Conservation (phyloP, 2,329 filamentous ascomycete species). For the Aureobasidium subglaciale region DNA sequence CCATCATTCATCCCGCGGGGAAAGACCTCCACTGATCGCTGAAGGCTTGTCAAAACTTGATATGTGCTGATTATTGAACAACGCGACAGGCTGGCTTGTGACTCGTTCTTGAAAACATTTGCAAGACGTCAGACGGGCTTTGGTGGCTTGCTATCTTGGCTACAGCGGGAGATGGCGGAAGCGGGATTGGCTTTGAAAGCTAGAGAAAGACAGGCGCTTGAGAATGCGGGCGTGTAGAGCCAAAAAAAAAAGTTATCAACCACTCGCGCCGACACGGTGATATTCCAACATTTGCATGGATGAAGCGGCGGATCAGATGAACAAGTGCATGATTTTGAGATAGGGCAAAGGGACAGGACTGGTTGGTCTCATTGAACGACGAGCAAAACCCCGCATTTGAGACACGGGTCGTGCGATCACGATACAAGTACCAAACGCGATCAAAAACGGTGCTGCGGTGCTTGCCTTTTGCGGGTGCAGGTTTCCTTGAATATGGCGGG, state of each 20-base stretch:
- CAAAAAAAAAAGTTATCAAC: not conserved
- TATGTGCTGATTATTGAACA: slow-evolving; percentile 10
- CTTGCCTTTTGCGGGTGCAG: not conserved
- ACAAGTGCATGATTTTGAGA: not conserved
- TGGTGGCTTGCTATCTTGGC: slow-evolving; percentile 58
- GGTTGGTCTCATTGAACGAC: not conserved
- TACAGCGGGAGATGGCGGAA: slow-evolving; percentile 37
- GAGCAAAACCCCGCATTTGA: not conserved
- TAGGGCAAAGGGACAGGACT: not conserved
- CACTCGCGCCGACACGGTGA: not conserved
- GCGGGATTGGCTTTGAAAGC: slow-evolving; percentile 5
- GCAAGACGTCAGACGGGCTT: slow-evolving; percentile 65
- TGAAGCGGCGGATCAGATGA: not conserved
- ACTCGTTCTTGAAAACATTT: slow-evolving; percentile 64
- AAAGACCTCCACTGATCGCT: not conserved
- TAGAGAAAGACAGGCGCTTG: slow-evolving; percentile 6
- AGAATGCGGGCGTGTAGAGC: not conserved
- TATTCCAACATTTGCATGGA: not conserved
- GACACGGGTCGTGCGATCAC: slow-evolving; percentile 6
- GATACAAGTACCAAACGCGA: slow-evolving; percentile 1
- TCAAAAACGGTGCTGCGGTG: slow-evolving; percentile 3
- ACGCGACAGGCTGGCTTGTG: slow-evolving; percentile 53
- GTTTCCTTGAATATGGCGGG: not conserved
- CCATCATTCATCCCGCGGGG: not conserved
- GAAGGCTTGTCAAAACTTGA: not conserved